Evolutionary conservation across 2,329 filamentous ascomycete genomes (phyloP), one percentile per base, ranked within the genome.

Genomic region (Ophiostoma triangulosporum): DNA sequence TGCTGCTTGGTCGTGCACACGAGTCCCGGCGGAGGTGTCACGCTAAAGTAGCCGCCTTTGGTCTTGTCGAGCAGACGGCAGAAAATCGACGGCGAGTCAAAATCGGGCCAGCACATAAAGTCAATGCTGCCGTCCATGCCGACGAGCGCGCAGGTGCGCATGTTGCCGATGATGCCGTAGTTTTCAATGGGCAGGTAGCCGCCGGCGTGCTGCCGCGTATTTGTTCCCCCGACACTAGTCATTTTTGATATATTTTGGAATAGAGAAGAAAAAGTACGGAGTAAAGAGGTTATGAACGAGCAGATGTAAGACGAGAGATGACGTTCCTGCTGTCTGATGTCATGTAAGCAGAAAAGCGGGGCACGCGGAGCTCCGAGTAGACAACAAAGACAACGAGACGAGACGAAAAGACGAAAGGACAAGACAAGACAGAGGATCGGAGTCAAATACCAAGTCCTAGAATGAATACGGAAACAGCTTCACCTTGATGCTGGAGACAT

Each of bases 91-190:
- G 85, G 84, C 6, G 84, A 88, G 65, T 89, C 85, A 63, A 89
- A 89, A 59, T 87, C 80, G 3, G 84, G 85, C 85, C 84, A 89
- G 66, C 84, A 88, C 83, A 88, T 85, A 60, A 81, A 87, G 63
- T 88, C 85, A 54, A 89, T 67, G 58, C 83, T 84, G 24, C 84
- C 84, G 62, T 84, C 80, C 63, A 85, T 84, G 59, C 82, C 84
- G 22, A 86, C 75, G n/a, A 88, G 70, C 14, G 84, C 84, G 69
- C 83, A 86, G 1, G 84, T 89, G 61, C 82, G 77, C 84, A 89
- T 87, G 62, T 88, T 88, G 24, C 85, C 85, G 61, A 89, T 86
- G 66, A 89, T 76, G 53, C 85, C 85, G 72, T 88, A 88, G 66
- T 88, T 79, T 63, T 88, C 84, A 59, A 88, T 85, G 48, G 76